A percentile compares a stretch with the other conserved stretches of the same genome.
Evolutionary conservation across 257 asterid genomes (phyloP).

Genomic region (Sherardia arvensis): DNA sequence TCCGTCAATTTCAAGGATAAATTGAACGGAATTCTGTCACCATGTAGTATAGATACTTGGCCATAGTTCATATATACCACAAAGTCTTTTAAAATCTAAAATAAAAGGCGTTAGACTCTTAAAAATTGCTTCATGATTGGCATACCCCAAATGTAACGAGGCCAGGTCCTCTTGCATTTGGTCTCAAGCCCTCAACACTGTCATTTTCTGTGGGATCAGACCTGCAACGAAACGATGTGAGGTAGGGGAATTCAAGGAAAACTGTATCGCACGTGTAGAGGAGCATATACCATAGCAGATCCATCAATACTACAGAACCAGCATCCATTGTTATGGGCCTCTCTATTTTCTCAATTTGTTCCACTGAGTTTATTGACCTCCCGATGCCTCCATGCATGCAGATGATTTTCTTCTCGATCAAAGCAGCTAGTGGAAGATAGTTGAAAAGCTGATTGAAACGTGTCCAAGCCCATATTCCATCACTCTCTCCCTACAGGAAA

Average conservation of each 20-base stretch:
- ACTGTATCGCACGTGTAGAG: conserved; percentile 13
- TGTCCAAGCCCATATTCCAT: conserved; percentile 99
- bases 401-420: conserved; percentile 91
- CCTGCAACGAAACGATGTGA: conserved; percentile 37
- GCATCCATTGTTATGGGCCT: conserved; percentile 99
- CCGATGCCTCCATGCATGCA: conserved; percentile 99
- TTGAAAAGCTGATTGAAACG: conserved; percentile 95
- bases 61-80: neutral
- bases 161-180: conserved; percentile 99
- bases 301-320: conserved; percentile 93
- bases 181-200: conserved; percentile 93
- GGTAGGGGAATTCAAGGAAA: neutral
- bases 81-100: too few species aligned
- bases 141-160: conserved; percentile 98
- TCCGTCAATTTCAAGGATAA: neutral
- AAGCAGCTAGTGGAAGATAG: conserved; percentile 95
- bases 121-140: too few species aligned
- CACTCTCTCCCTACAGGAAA: conserved; percentile 79
- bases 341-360: conserved; percentile 96
- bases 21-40: neutral
- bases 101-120: too few species aligned
- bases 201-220: conserved; percentile 99
- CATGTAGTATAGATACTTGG: neutral
- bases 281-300: conserved; percentile 70
- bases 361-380: conserved; percentile 81